These are phyloP conservation scores for Pneumocystis oryctolagi DNA, from an alignment of 1,139 yeast genomes.

Conservation along the genomic window DNA sequence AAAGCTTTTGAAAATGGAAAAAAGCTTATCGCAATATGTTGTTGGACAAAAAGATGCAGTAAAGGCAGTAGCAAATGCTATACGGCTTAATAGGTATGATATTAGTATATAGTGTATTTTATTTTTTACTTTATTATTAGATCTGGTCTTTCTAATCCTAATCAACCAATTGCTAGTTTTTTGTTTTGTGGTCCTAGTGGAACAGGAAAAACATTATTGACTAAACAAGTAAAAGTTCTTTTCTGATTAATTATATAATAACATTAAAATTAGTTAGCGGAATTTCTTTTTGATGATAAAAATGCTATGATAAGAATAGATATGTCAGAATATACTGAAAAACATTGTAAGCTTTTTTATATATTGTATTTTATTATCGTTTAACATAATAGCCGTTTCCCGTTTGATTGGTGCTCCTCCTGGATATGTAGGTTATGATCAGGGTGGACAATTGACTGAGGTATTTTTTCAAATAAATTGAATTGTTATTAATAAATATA, in stretches of 20 bases:
- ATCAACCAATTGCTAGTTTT: conserved; percentile 82
- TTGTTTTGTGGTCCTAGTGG: conserved; percentile 91
- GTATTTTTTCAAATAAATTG: not conserved
- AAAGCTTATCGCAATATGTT: conserved; percentile 61
- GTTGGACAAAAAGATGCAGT: conserved; percentile 96
- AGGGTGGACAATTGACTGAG: conserved; percentile 86
- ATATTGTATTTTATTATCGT: not conserved
- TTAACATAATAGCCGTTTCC: conserved; percentile 44
- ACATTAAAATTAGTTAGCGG: conserved; percentile 63
- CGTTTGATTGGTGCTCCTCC: conserved; percentile 95
- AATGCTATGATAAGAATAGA: conserved; percentile 94
- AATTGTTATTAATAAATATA: conserved; percentile 19
- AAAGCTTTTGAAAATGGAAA: conserved; percentile 88
- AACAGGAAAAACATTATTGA: conserved; percentile 95
- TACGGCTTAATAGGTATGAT: conserved; percentile 37
- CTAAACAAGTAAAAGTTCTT: conserved; percentile 22
- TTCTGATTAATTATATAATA: not conserved
- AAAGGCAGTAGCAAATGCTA: conserved; percentile 88
- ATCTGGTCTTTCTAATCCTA: conserved; percentile 91
- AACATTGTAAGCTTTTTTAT: conserved; percentile 32
- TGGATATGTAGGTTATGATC: conserved; percentile 95
- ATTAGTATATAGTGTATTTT: not conserved
- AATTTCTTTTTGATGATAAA: conserved; percentile 88
- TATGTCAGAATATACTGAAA: conserved; percentile 90
- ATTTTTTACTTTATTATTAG: conserved; percentile 32